Conservation (phyloP, 768 basidiomycete genomes). For the Leccinum subgranulosum region DNA sequence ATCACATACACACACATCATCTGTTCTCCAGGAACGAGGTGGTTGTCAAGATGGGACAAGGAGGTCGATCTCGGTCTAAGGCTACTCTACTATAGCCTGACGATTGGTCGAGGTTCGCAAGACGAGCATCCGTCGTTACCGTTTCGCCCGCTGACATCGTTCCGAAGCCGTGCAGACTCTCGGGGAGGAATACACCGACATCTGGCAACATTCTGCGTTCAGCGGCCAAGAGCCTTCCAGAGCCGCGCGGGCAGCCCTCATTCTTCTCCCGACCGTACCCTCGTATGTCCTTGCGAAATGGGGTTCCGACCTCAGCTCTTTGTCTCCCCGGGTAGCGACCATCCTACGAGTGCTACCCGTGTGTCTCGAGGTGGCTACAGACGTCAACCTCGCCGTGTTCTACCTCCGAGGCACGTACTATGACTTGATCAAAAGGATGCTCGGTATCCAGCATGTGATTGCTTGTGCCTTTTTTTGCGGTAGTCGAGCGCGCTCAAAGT, state of each 20-base stretch:
- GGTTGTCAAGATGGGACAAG: slow-evolving; percentile 77
- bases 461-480: background rate
- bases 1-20: slow-evolving; percentile 3
- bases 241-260: slow-evolving; percentile 46
- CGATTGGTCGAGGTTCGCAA: slow-evolving; percentile 65
- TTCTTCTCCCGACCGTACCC: slow-evolving; percentile 66
- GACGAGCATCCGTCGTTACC: background rate
- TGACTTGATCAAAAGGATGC: slow-evolving; percentile 60
- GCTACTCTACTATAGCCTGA: slow-evolving; percentile 69
- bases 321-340: slow-evolving; percentile 30
- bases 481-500: background rate
- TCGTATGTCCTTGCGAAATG: slow-evolving; percentile 57
- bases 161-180: slow-evolving; percentile 70
- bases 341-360: slow-evolving; percentile 41
- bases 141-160: slow-evolving; percentile 7
- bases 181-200: slow-evolving; percentile 89
- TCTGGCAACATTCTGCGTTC: slow-evolving; percentile 64
- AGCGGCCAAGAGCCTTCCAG: slow-evolving; percentile 41
- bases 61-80: slow-evolving; percentile 71
- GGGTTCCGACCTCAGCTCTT: slow-evolving; percentile 37
- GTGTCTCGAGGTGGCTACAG: slow-evolving; percentile 53
- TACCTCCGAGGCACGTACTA: slow-evolving; percentile 82
- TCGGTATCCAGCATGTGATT: slow-evolving; percentile 67
- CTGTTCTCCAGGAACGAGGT: slow-evolving; percentile 62
- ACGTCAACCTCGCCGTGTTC: slow-evolving; percentile 78